Evolutionary conservation across 208 protist genomes (phyloP).

Genomic region (Naegleria fowleri): DNA sequence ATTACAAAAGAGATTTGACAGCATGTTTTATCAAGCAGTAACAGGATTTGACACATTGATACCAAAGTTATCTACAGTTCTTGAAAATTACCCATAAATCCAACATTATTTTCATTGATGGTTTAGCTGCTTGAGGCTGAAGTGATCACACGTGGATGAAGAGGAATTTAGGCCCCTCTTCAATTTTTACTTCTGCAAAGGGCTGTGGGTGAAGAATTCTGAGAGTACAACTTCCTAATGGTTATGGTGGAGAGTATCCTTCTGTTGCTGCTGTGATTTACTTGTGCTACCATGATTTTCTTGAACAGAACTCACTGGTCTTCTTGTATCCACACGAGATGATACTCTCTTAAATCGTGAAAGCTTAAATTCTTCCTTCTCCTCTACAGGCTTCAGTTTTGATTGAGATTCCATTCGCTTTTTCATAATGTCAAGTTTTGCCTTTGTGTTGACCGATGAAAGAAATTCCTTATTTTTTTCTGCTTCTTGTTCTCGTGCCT

Average conservation of each 20-base stretch:
- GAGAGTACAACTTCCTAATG: not conserved
- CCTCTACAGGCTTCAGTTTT: not conserved
- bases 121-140: not conserved
- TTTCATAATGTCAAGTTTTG: not conserved
- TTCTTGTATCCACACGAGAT: not conserved
- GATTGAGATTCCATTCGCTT: not conserved
- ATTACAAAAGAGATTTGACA: not conserved
- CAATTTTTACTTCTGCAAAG: not conserved
- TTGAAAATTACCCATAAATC: not conserved
- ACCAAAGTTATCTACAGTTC: not conserved
- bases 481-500: not conserved
- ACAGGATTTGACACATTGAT: not conserved
- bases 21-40: not conserved
- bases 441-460: not conserved
- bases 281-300: no score
- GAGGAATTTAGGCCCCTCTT: not conserved
- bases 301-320: not conserved
- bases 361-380: not conserved
- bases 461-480: not conserved
- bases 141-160: no score
- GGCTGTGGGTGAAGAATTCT: not conserved
- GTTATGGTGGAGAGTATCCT: not conserved
- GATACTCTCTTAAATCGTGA: not conserved
- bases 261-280: no score
- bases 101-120: not conserved